phyloP scores from a whole-genome alignment of 2,329 filamentous ascomycete species.

The Colletotrichum sp. region DNA sequence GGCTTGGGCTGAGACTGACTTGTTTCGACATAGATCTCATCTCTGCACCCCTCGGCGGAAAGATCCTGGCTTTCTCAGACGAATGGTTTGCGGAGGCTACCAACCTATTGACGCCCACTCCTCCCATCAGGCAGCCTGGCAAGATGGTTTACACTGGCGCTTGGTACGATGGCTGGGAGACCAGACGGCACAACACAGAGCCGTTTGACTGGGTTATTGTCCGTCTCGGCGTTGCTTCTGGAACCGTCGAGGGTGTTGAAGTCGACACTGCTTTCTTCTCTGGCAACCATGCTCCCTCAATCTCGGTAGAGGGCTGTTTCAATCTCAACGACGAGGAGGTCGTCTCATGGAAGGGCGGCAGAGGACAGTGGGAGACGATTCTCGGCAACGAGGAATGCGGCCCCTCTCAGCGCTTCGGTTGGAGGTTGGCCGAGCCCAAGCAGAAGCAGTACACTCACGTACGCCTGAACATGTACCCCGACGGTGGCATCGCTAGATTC shows the following conservation, averaged over 20 bases:
- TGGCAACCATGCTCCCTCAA: constrained; percentile 81
- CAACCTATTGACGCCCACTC: constrained; percentile 68
- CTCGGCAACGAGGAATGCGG: constrained; percentile 74
- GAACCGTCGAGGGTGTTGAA: constrained; percentile 76
- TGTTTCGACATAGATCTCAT: constrained; percentile 56
- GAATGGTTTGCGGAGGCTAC: constrained; percentile 72
- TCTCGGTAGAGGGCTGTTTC: constrained; percentile 80
- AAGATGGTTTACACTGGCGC: constrained; percentile 74
- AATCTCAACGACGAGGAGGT: constrained; percentile 68
- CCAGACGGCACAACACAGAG: constrained; percentile 67
- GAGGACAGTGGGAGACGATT: constrained; percentile 75
- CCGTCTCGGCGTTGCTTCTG: constrained; percentile 72
- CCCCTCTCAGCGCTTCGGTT: constrained; percentile 75
- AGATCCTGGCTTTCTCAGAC: constrained; percentile 69
- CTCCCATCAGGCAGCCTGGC: constrained; percentile 67
- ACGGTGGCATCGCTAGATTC: constrained; percentile 84
- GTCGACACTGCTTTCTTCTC: constrained; percentile 84
- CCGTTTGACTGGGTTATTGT: constrained; percentile 73
- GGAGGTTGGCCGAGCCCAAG: constrained; percentile 66
- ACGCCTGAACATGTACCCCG: constrained; percentile 82
- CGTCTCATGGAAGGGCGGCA: constrained; percentile 61
- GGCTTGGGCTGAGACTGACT: background rate
- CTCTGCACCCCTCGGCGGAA: constrained; percentile 66
- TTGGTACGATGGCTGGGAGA: constrained; percentile 77
- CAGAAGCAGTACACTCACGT: constrained; percentile 79